phyloP scores from a whole-genome alignment of 345 rosid species.

The Rubroshorea leprosula region DNA sequence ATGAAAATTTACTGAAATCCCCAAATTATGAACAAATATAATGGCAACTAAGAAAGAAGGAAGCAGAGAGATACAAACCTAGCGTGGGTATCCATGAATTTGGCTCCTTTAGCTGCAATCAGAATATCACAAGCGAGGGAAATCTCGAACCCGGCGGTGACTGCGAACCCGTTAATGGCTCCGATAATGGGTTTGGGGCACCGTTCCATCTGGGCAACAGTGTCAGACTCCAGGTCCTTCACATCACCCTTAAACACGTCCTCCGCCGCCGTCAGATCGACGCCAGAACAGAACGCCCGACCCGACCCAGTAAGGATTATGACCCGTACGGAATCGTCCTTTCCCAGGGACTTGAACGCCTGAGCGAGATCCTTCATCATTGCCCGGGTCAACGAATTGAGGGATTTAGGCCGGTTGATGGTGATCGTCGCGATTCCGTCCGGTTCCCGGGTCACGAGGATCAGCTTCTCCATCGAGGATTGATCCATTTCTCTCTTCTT shows the following conservation, averaged over 20 bases:
- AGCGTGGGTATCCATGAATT: constrained; percentile 85
- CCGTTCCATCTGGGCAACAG: constrained; percentile 73
- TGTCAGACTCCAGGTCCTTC: constrained; percentile 67
- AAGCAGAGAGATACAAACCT: constrained; percentile 27
- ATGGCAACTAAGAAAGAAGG: too few relatives aligned
- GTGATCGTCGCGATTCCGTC: constrained; percentile 64
- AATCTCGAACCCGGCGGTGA: constrained; percentile 89
- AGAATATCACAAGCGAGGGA: constrained; percentile 84
- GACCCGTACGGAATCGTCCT: constrained; percentile 54
- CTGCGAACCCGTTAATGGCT: constrained; percentile 77
- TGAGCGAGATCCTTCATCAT: constrained; percentile 72
- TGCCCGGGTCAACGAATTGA: constrained; percentile 67
- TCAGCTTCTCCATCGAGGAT: constrained; percentile 33
- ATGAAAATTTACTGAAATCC: too few relatives aligned
- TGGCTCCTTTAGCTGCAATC: constrained; percentile 68
- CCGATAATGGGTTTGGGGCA: constrained; percentile 82
- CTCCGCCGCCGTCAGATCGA: constrained; percentile 82
- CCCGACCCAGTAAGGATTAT: constrained; percentile 72
- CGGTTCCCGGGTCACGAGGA: constrained; percentile 47
- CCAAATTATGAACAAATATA: too few relatives aligned
- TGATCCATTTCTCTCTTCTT: constrained; percentile 25
- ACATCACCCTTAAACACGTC: constrained; percentile 91
- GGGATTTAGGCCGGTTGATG: constrained; percentile 87
- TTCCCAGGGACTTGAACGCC: constrained; percentile 48
- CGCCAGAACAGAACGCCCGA: constrained; percentile 84